Evolutionary conservation across 2,329 filamentous ascomycete genomes (phyloP), one percentile per base, ranked within the genome.

Genomic region (Coniochaeta sp.): DNA sequence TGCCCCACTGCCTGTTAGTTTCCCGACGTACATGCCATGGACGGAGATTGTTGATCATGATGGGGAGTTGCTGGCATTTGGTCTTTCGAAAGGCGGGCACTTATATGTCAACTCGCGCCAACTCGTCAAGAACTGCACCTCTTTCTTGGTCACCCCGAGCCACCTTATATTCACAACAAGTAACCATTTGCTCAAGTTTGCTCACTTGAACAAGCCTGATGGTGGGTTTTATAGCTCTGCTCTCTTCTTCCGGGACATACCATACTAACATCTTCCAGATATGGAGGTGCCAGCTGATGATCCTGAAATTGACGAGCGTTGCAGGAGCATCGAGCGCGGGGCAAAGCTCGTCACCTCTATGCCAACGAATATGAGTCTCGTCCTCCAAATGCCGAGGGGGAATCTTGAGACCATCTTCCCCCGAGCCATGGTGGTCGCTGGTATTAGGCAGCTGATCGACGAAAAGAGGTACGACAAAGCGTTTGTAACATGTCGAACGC

Each of bases 391-490:
- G 90, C 95, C 95, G 1, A 84, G 95, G 68, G 95, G 95, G 22
- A 99, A 99, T 66, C 77, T 98, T 1, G 95, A 99, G 74, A 98
- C 93, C 0, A 93, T 98, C 57, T 98, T 88, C 69, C 95, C 95
- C 17, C 84, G 95, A 62, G 93, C 93, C 16, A 88, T 99, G 75
- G 93, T 99, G 0, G 80, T 99, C 56, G 91, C 92, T 1, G 93
- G 92, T 28, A 96, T 99, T 60, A 85, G 95, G 55, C 84, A 85
- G 57, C 85, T 89, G 58, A 90, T 99, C 58, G 89, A 92, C 59
- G 79, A 83, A 34, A 90, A 89, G 71, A 86, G 95, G 67, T 99
- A 97, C 69, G 85, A 83, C 56, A 85, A 84, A 58, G 95, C 95
- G 0, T 99, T 97, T 71, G 79, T 89, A 24, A 88, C 91, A 63